A percentile compares a stretch with the other conserved stretches of the same genome.
Conservation (phyloP, 73 alveolate species). For the Tetrahymena thermophila region DNA sequence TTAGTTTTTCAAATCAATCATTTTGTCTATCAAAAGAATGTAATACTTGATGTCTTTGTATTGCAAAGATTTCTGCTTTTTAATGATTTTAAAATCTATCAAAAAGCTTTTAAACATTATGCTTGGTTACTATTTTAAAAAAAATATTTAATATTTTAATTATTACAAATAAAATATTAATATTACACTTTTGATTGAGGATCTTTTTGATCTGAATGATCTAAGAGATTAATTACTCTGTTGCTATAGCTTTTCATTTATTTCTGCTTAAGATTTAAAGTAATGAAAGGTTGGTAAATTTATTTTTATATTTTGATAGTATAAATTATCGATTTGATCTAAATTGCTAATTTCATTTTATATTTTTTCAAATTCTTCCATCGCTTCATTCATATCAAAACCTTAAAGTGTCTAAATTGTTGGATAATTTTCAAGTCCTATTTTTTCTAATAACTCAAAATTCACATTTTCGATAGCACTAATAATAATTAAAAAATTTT, state of each 20-base stretch:
- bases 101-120: background rate
- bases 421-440: background rate
- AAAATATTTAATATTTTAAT: too few species aligned
- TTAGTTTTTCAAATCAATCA: background rate
- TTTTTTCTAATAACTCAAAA: background rate
- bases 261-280: background rate
- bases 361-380: background rate
- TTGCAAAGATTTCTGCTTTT: background rate
- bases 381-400: background rate
- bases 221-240: background rate
- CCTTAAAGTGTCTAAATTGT: background rate
- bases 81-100: background rate
- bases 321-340: background rate
- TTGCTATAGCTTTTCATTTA: background rate
- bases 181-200: background rate
- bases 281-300: background rate
- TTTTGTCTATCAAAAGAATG: background rate
- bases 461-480: background rate
- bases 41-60: background rate
- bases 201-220: background rate
- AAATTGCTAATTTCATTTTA: background rate
- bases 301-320: background rate
- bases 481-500: background rate
- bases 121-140: background rate
- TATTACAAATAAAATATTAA: too few species aligned